A percentile compares a stretch with the other conserved stretches of the same genome.
Evolutionary conservation across 2,329 filamentous ascomycete genomes (phyloP).

Genomic region (Fusarium devonianum): DNA sequence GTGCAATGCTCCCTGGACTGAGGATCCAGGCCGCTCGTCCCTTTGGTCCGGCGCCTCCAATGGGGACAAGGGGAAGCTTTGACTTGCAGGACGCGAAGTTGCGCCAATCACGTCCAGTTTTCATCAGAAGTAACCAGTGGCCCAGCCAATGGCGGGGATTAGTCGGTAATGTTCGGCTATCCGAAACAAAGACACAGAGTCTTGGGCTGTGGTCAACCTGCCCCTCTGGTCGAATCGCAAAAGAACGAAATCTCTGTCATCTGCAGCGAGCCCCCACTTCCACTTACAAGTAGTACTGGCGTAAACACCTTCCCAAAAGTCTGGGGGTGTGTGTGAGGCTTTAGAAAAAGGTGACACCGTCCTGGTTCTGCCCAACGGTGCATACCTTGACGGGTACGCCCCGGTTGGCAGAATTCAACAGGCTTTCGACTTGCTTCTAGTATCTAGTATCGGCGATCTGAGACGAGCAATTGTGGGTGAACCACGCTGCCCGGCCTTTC

Average conservation of each 20-base stretch:
- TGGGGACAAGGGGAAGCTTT: slow-evolving; percentile 31
- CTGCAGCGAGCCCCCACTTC: slow-evolving; percentile 25
- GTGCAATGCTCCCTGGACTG: no score
- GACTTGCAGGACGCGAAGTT: slow-evolving; percentile 18
- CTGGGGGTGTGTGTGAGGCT: slow-evolving; percentile 21
- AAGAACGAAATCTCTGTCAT: slow-evolving; percentile 38
- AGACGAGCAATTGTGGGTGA: no score
- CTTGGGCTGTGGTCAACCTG: slow-evolving; percentile 19
- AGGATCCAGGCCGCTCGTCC: slow-evolving; percentile 20
- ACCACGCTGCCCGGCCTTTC: no score
- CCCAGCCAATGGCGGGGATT: slow-evolving; percentile 37
- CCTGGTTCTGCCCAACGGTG: slow-evolving; percentile 18
- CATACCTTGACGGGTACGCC: slow-evolving; percentile 17
- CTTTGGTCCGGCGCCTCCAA: slow-evolving; percentile 34
- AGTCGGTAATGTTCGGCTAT: slow-evolving; percentile 40
- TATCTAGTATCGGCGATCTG: no score
- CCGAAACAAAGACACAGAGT: slow-evolving; percentile 12
- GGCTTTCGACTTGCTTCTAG: no score
- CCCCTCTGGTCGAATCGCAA: slow-evolving; percentile 29
- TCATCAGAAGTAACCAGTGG: not conserved
- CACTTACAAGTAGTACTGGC: slow-evolving; percentile 32
- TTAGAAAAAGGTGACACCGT: slow-evolving; percentile 21
- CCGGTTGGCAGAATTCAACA: slow-evolving; percentile 17
- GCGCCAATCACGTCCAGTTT: slow-evolving; percentile 23
- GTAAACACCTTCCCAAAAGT: slow-evolving; percentile 9